phyloP scores from a whole-genome alignment of 106 monocot species.

The Dioscorea dumetorum region DNA sequence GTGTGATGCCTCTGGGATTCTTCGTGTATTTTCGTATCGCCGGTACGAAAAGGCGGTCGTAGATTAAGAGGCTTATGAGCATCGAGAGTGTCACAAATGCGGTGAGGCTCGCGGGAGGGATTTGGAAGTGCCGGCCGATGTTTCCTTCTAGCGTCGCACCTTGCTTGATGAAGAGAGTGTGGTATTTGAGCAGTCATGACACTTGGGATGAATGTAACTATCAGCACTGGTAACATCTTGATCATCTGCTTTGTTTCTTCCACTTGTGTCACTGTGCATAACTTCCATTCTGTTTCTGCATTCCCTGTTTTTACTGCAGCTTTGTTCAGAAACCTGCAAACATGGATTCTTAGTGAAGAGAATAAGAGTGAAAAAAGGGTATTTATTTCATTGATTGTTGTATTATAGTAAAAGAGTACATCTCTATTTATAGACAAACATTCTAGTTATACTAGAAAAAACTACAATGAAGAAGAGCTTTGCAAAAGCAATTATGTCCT shows the following conservation, averaged over 20 bases:
- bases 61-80: constrained; percentile 39
- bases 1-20: constrained; percentile 48
- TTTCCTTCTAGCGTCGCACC: constrained; percentile 15
- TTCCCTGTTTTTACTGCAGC: constrained; percentile 34
- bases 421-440: too few species aligned
- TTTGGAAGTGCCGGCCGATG: constrained; percentile 14
- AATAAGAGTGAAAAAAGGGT: too few species aligned
- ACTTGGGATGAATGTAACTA: constrained; percentile 10
- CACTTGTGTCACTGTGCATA: constrained; percentile 17
- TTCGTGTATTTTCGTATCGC: constrained; percentile 19
- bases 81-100: constrained; percentile 40
- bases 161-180: constrained; percentile 28
- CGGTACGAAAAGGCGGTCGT: constrained; percentile 34
- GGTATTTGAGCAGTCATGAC: constrained; percentile 17
- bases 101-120: constrained; percentile 16
- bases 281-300: constrained; percentile 14
- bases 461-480: too few species aligned
- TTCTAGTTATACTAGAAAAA: too few species aligned
- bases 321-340: constrained; percentile 41
- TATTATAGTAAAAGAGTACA: too few species aligned
- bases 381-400: too few species aligned
- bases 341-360: too few species aligned
- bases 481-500: too few species aligned
- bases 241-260: constrained; percentile 35
- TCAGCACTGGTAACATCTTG: constrained; percentile 13